Evolutionary conservation across 2,329 filamentous ascomycete species (phyloP).

Genomic region (Diaporthe ampelina): DNA sequence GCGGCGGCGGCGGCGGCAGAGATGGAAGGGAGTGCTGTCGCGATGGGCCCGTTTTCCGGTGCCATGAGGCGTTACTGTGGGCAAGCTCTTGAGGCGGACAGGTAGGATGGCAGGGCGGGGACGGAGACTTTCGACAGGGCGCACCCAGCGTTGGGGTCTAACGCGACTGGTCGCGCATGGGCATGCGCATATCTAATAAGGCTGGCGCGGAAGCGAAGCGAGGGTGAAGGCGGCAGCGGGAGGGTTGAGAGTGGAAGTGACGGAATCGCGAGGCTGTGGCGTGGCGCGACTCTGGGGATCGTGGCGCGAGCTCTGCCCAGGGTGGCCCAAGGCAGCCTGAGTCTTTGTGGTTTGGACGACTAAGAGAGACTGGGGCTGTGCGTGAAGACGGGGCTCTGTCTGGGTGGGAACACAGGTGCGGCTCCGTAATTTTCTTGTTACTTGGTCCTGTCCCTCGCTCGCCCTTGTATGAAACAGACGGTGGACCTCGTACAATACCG

Average conservation of each 20-base stretch:
- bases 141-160: slow-evolving; percentile 27
- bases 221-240: slow-evolving; percentile 18
- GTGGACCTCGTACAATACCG: slow-evolving; percentile 22
- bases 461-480: slow-evolving; percentile 12
- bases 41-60: slow-evolving; percentile 66
- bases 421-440: slow-evolving; percentile 7
- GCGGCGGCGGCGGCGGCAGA: slow-evolving; percentile 51
- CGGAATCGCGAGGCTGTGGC: slow-evolving; percentile 43
- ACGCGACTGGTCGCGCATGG: slow-evolving; percentile 39
- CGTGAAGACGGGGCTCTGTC: background rate
- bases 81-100: background rate
- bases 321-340: slow-evolving; percentile 14
- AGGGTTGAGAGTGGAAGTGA: slow-evolving; percentile 35
- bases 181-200: slow-evolving; percentile 31
- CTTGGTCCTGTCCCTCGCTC: background rate
- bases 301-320: slow-evolving; percentile 42
- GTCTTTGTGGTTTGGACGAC: slow-evolving; percentile 24
- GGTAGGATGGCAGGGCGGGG: slow-evolving; percentile 8
- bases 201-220: slow-evolving; percentile 24
- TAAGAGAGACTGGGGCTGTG: slow-evolving; percentile 15
- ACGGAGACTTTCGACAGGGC: slow-evolving; percentile 18
- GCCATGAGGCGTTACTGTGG: slow-evolving; percentile 58
- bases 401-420: slow-evolving; percentile 12
- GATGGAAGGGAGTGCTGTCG: slow-evolving; percentile 64
- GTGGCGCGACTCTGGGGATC: slow-evolving; percentile 39